Conservation (phyloP, 1,284 basidiomycete species). For the Ganoderma lucidum region DNA sequence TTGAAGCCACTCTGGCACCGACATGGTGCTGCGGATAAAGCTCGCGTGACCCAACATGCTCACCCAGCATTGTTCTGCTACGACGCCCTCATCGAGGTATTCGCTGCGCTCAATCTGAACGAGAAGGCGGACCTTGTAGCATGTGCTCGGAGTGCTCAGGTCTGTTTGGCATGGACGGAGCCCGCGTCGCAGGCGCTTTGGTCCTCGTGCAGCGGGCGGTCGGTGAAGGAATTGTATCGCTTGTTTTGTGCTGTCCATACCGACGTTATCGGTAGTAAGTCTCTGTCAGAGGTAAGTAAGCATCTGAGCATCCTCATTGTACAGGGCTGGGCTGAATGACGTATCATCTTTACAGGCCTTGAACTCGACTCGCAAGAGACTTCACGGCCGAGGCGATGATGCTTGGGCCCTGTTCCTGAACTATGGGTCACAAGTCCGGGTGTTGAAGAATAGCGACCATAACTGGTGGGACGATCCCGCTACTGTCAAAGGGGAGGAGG, state of each 20-base stretch:
- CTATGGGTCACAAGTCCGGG: background rate
- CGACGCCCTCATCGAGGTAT: background rate
- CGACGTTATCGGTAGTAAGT: background rate
- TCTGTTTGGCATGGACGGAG: background rate
- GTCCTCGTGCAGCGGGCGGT: background rate
- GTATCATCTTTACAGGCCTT: background rate
- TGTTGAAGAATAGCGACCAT: background rate
- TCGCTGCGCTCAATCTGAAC: background rate
- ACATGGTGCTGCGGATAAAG: background rate
- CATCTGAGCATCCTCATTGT: background rate
- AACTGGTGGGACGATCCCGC: background rate
- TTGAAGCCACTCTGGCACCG: background rate
- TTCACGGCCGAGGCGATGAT: background rate
- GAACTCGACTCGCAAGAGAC: background rate
- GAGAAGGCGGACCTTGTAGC: background rate
- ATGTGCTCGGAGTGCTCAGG: background rate
- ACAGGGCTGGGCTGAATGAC: background rate
- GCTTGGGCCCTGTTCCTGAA: constrained; percentile 5
- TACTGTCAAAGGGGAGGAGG: background rate
- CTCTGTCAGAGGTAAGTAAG: background rate
- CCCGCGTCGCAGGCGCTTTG: constrained; percentile 1
- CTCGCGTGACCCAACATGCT: background rate
- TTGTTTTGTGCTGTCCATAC: background rate
- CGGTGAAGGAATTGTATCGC: background rate
- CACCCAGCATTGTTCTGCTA: background rate